A percentile compares a stretch with the other conserved stretches of the same genome.
Conservation (phyloP, 1,284 basidiomycete genomes). For the Grifola frondosa region DNA sequence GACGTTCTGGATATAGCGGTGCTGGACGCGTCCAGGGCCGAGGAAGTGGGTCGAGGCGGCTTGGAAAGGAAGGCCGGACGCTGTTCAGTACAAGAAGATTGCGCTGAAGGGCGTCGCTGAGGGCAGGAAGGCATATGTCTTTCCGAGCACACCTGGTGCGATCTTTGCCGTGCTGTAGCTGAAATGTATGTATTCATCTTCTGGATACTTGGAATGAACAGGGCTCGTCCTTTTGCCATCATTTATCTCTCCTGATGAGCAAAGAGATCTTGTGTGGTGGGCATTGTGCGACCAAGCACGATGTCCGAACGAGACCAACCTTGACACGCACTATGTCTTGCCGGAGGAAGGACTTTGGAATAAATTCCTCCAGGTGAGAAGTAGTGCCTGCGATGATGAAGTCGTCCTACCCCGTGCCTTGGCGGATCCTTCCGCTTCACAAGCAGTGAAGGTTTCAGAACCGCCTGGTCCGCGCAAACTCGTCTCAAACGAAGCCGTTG, state of each 20-base stretch:
- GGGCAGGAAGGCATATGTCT: slow-evolving; percentile 41
- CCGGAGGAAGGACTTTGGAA: slow-evolving; percentile 77
- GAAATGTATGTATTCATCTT: slow-evolving; percentile 28
- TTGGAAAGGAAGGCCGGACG: slow-evolving; percentile 49
- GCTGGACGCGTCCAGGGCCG: slow-evolving; percentile 38
- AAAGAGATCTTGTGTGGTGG: slow-evolving; percentile 67
- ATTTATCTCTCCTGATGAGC: slow-evolving; percentile 60
- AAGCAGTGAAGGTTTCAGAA: no score
- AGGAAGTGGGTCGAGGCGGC: slow-evolving; percentile 42
- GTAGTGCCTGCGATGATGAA: slow-evolving; percentile 30
- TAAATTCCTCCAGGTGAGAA: slow-evolving; percentile 42
- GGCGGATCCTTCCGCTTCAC: slow-evolving; percentile 16
- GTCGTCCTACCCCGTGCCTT: slow-evolving; percentile 41
- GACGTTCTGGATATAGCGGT: slow-evolving; percentile 64
- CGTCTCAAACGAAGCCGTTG: slow-evolving; percentile 67
- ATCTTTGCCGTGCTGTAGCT: slow-evolving; percentile 9
- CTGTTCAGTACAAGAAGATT: slow-evolving; percentile 37
- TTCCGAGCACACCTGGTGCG: slow-evolving; percentile 60
- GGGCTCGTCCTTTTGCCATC: slow-evolving; percentile 81
- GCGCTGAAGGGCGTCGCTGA: slow-evolving; percentile 7
- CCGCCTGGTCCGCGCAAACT: slow-evolving; percentile 58
- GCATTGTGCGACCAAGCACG: slow-evolving; percentile 74
- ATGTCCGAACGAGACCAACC: slow-evolving; percentile 82
- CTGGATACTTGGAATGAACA: slow-evolving; percentile 32
- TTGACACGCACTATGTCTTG: slow-evolving; percentile 80